Evolutionary conservation across 192 early-diverging fungal genomes (phyloP), one percentile per base, ranked within the genome.

Genomic region (Podochytrium sp.): DNA sequence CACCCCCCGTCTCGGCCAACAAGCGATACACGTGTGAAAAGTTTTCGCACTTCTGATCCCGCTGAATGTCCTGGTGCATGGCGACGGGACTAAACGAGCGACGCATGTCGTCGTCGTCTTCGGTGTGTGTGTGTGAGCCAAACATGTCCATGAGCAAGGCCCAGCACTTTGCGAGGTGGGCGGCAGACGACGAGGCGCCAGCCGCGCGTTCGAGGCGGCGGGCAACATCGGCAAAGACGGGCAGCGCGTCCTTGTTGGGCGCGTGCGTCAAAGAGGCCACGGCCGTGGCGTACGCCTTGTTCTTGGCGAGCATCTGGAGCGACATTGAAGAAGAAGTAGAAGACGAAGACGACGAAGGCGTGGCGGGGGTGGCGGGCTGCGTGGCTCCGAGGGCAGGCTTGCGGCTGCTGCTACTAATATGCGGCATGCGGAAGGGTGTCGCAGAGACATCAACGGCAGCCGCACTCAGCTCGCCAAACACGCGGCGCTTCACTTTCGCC

Each of bases 381-480:
- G 42, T 41, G 18, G 60, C 37, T 62, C 18, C 30, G 38, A 16
- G 37, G 37, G 37, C 10, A 38, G 60, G 16, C 37, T 62, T 62
- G 33, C 20, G 60, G n/a, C n/a, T n/a, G n/a, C n/a, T n/a, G n/a
- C n/a, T n/a, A n/a, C n/a, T n/a, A n/a, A n/a, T n/a, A n/a, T n/a
- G n/a, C n/a, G n/a, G n/a, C 16, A 7, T 1, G 12, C 12, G 12
- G 30, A 16, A 16, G 18, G 18, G 37, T 38, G 60, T n/a, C 12
- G 60, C 16, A 41, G 20, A 27, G 1, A 29, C 20, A 29, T 29
- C 37, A 7, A 18, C 34, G 16, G 60, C 55, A 14, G 30, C 20
- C 20, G 30, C 16, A 37, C 20, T 12, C 16, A 61, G 7, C 71
- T 97, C 92, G 76, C 93, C 91, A 77, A 95, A 93, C 53, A 96